These are phyloP conservation scores for Penicillium robsamsonii DNA, from an alignment of 495 filamentous ascomycete genomes.

Conservation along the genomic window DNA sequence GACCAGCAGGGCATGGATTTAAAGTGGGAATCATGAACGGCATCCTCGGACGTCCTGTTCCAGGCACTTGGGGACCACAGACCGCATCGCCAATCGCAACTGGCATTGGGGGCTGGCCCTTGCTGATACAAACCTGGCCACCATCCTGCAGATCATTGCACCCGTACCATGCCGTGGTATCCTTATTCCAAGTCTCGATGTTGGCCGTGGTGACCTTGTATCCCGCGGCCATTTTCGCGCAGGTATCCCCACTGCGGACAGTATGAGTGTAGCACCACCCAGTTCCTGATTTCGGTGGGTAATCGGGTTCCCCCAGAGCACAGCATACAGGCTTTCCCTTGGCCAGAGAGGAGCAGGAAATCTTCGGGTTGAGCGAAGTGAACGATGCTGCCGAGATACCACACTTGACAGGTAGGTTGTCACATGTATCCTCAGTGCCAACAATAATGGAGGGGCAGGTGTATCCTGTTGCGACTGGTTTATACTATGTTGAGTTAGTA, in stretches of 20 bases:
- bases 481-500: not conserved
- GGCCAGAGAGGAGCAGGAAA: not conserved
- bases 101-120: constrained; percentile 19
- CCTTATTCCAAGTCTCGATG: constrained; percentile 16
- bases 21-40: constrained; percentile 8
- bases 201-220: constrained; percentile 7
- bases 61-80: constrained; percentile 25
- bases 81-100: constrained; percentile 12
- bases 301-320: not conserved
- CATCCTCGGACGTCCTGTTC: constrained; percentile 10
- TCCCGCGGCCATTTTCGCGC: constrained; percentile 8
- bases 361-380: not conserved
- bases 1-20: constrained; percentile 17
- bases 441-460: not conserved
- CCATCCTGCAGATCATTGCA: constrained; percentile 13
- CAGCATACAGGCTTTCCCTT: not conserved
- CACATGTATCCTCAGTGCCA: not conserved
- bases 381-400: not conserved
- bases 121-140: constrained; percentile 12
- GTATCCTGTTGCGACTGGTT: not conserved
- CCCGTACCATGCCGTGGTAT: constrained; percentile 16
- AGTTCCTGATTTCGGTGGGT: not conserved
- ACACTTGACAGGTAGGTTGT: not conserved
- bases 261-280: not conserved
- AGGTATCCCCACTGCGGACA: not conserved